phyloP scores from a whole-genome alignment of 805 yeast species.

The Starmerella cellae region DNA sequence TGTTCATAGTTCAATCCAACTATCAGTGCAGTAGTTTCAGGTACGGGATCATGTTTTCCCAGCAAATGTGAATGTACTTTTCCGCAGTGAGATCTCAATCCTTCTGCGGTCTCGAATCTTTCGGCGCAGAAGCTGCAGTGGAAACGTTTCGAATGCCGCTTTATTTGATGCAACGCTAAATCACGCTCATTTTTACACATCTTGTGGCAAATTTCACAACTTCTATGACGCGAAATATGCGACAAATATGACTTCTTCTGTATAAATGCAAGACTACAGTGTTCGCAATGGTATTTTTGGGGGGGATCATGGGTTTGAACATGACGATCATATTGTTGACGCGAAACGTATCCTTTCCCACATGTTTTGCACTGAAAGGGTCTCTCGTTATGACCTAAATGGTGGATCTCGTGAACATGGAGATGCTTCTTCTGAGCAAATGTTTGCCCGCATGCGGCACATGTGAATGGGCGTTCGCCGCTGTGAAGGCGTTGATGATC shows the following conservation, averaged over 20 bases:
- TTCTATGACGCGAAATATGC: conserved; percentile 41
- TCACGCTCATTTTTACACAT: conserved; percentile 51
- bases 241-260: conserved; percentile 64
- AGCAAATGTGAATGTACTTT: neutral
- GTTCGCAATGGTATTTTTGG: conserved; percentile 45
- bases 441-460: conserved; percentile 49
- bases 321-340: conserved; percentile 74
- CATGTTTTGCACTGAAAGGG: conserved; percentile 66
- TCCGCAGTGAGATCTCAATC: conserved; percentile 2
- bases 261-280: conserved; percentile 55
- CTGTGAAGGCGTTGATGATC: conserved; percentile 73
- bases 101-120: conserved; percentile 11
- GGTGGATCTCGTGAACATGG: conserved; percentile 58
- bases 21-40: conserved; percentile 23
- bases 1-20: conserved; percentile 29
- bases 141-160: conserved; percentile 39
- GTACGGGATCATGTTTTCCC: neutral
- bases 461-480: conserved; percentile 62
- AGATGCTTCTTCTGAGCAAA: conserved; percentile 73
- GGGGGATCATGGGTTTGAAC: conserved; percentile 65
- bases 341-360: conserved; percentile 66
- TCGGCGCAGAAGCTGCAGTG: conserved; percentile 23
- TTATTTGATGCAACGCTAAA: conserved; percentile 51
- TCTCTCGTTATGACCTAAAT: conserved; percentile 37
- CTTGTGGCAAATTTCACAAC: conserved; percentile 41